Conservation (phyloP, 108 stramenopile genomes). For the Discostella stelligeroides region DNA sequence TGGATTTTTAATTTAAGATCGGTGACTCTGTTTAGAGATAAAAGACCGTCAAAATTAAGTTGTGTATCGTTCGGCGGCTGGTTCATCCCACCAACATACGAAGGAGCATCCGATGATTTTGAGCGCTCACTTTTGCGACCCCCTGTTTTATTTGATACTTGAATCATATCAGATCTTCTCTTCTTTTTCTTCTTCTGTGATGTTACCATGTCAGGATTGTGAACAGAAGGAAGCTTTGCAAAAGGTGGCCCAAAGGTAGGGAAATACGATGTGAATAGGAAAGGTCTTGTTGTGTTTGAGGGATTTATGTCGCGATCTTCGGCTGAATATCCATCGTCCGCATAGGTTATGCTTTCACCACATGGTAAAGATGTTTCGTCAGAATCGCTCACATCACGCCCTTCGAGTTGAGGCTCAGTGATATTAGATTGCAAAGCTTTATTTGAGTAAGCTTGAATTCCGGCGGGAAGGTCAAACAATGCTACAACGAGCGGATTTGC, state of each 20-base stretch:
- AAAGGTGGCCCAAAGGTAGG: no score
- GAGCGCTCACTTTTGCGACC: constrained; percentile 1
- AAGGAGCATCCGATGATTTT: background rate
- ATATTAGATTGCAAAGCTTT: constrained; percentile 1
- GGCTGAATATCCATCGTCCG: constrained; percentile 30
- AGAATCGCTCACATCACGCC: background rate
- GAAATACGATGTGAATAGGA: no score
- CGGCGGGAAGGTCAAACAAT: constrained; percentile 32
- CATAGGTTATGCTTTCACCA: constrained; percentile 33
- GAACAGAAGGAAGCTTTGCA: no score
- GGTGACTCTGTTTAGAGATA: constrained; percentile 19
- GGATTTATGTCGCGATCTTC: no score
- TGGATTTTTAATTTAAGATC: constrained; percentile 32
- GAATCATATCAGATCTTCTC: constrained; percentile 21
- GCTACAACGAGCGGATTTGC: constrained; percentile 38
- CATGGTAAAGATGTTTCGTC: constrained; percentile 24
- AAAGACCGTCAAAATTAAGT: constrained; percentile 12
- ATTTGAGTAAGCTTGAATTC: constrained; percentile 10
- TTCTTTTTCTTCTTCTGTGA: background rate
- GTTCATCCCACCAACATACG: constrained; percentile 1
- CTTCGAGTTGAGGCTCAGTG: background rate
- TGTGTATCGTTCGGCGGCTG: background rate
- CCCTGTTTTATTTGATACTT: constrained; percentile 18
- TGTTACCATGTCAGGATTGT: background rate
- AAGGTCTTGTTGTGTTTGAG: no score